phyloP scores from a whole-genome alignment of 371 early-diverging fungal species.

The Mucor saturninus region DNA sequence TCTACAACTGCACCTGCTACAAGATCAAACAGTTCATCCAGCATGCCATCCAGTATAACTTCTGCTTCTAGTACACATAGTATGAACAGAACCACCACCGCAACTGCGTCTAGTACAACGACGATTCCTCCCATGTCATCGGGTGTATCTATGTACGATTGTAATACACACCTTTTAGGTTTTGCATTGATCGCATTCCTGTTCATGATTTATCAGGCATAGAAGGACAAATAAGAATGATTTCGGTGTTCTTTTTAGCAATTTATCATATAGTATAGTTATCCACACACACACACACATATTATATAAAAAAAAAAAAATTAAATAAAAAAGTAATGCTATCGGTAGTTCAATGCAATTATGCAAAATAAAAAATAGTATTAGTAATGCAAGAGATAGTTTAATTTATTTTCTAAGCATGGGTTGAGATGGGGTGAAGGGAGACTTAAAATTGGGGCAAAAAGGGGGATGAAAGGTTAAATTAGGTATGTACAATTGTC shows the following conservation, averaged over 20 bases:
- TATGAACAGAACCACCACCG: not conserved
- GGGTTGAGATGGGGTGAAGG: too few relatives aligned
- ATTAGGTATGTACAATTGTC: not conserved
- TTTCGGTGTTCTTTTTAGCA: too few relatives aligned
- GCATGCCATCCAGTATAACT: not conserved
- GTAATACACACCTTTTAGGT: not conserved
- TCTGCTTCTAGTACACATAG: not conserved
- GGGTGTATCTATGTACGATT: not conserved
- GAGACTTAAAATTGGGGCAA: too few relatives aligned
- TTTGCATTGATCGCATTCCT: not conserved
- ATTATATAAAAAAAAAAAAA: too few relatives aligned
- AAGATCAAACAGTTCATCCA: too few relatives aligned
- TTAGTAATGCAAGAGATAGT: not conserved
- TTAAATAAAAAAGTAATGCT: not conserved
- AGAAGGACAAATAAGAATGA: not conserved
- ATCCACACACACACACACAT: too few relatives aligned
- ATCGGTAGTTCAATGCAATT: not conserved
- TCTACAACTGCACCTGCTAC: too few relatives aligned
- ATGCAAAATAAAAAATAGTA: not conserved
- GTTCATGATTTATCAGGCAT: not conserved
- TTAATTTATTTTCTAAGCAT: not conserved
- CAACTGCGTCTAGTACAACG: not conserved
- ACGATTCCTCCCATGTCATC: not conserved
- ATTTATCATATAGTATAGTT: too few relatives aligned
- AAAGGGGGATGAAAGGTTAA: too few relatives aligned